These are phyloP conservation scores for Talaromyces sp. DNA, from an alignment of 2,329 filamentous ascomycete species.

Conservation along the genomic window DNA sequence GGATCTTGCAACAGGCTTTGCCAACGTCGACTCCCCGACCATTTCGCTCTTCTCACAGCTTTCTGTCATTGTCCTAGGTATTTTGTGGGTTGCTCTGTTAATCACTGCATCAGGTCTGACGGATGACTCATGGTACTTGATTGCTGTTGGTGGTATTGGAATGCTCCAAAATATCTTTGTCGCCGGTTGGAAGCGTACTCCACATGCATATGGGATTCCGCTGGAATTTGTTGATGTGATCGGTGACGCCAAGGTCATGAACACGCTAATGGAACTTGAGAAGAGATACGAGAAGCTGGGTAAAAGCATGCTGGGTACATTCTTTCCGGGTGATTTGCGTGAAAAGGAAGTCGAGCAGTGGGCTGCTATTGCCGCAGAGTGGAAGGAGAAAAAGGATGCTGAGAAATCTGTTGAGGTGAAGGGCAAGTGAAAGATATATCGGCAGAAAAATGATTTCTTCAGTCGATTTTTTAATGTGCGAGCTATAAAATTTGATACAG, in stretches of 20 bases:
- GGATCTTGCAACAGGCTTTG: slow-evolving; percentile 35
- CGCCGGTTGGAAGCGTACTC: slow-evolving; percentile 29
- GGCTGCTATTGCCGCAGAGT: slow-evolving; percentile 16
- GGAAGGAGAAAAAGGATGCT: slow-evolving; percentile 14
- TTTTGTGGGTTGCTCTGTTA: slow-evolving; percentile 42
- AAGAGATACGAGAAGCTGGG: slow-evolving; percentile 31
- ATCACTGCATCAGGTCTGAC: slow-evolving; percentile 39
- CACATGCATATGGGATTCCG: slow-evolving; percentile 31
- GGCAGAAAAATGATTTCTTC: no score
- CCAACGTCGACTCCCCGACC: slow-evolving; percentile 19
- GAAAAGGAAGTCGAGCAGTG: slow-evolving; percentile 18
- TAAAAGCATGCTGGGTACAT: slow-evolving; percentile 29
- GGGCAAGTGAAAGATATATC: background rate
- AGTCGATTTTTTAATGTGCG: background rate
- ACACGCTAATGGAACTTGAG: slow-evolving; percentile 30
- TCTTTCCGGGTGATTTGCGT: slow-evolving; percentile 29
- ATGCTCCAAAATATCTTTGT: slow-evolving; percentile 42
- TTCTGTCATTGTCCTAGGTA: slow-evolving; percentile 26
- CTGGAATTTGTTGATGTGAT: slow-evolving; percentile 27
- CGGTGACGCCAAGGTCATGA: slow-evolving; percentile 33
- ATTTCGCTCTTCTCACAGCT: slow-evolving; percentile 21
- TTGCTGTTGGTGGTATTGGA: slow-evolving; percentile 41
- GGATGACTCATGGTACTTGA: slow-evolving; percentile 41
- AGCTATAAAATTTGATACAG: background rate
- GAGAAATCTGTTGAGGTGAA: background rate